phyloP scores from a whole-genome alignment of 2,329 filamentous ascomycete genomes.

The Helminthosporium solani region DNA sequence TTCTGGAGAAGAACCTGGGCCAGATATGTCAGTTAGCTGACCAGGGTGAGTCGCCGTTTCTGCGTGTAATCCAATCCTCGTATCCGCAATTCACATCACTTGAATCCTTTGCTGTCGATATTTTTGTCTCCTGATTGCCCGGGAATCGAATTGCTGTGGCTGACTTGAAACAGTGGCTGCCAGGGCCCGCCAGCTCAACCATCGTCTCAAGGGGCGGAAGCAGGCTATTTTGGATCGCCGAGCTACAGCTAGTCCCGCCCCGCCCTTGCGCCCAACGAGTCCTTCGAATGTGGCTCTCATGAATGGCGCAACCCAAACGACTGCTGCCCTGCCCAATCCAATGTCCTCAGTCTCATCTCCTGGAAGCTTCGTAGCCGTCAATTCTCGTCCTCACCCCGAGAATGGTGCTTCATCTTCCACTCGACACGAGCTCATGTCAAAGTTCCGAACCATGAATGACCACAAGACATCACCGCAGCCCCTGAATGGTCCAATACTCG shows the following conservation, averaged over 20 bases:
- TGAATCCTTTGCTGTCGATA: too few relatives aligned
- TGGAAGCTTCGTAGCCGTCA: constrained; percentile 61
- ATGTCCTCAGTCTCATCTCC: constrained; percentile 42
- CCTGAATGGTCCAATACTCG: constrained; percentile 23
- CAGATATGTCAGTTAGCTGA: constrained; percentile 80
- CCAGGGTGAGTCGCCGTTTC: constrained; percentile 55
- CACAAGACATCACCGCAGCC: constrained; percentile 40
- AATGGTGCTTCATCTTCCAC: constrained; percentile 59
- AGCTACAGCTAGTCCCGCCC: constrained; percentile 48
- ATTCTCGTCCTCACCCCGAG: constrained; percentile 48
- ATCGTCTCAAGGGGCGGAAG: constrained; percentile 72
- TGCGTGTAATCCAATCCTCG: too few relatives aligned
- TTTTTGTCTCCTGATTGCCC: too few relatives aligned
- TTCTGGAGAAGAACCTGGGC: constrained; percentile 74
- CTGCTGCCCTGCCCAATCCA: constrained; percentile 27
- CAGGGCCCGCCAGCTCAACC: constrained; percentile 75
- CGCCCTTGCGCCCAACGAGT: constrained; percentile 38
- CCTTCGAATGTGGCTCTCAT: constrained; percentile 46
- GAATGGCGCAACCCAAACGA: constrained; percentile 40
- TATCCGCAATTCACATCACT: neutral
- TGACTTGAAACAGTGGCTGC: constrained; percentile 56
- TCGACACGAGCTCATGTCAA: constrained; percentile 61
- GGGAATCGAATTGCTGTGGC: constrained; percentile 2
- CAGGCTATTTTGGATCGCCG: constrained; percentile 69
- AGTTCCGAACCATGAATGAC: constrained; percentile 62